Conservation (phyloP, 2,329 filamentous ascomycete species). For the Juglanconis sp. region DNA sequence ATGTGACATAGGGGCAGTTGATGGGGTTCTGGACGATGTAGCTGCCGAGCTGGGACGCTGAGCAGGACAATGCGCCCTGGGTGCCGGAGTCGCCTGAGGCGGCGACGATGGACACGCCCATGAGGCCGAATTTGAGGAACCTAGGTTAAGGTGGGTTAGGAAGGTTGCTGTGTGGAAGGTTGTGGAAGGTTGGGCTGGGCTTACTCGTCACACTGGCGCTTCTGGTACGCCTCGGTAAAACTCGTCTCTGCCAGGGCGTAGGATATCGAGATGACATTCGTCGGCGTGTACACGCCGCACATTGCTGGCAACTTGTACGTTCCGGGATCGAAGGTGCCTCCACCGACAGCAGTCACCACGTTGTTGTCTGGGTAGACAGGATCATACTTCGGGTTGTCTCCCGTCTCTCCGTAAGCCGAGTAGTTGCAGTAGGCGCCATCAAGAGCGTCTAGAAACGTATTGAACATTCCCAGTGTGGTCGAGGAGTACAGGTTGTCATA, state of each 20-base stretch:
- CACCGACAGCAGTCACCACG: not conserved
- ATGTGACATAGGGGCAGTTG: constrained; percentile 41
- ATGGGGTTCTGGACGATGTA: constrained; percentile 31
- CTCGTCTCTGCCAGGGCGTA: constrained; percentile 53
- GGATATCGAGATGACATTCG: constrained; percentile 55
- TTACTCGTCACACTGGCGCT: constrained; percentile 43
- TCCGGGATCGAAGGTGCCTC: constrained; percentile 22
- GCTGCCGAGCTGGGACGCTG: constrained; percentile 25
- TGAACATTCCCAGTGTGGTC: not conserved
- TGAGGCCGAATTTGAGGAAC: constrained; percentile 49
- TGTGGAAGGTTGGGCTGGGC: not conserved
- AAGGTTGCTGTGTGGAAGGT: not conserved
- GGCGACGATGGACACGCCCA: constrained; percentile 44
- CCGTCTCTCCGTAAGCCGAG: constrained; percentile 44
- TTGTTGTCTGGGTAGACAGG: constrained; percentile 44
- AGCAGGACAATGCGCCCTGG: not conserved
- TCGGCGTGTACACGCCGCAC: constrained; percentile 40
- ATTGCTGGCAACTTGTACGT: constrained; percentile 44
- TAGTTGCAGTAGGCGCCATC: constrained; percentile 49
- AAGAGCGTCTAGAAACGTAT: constrained; percentile 37
- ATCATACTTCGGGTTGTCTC: constrained; percentile 38
- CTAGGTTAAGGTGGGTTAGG: not conserved
- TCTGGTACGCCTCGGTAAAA: constrained; percentile 52
- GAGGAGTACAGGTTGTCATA: constrained; percentile 29
- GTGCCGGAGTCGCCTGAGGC: constrained; percentile 47